Conservation (phyloP, 208 protist genomes). For the Trypanosoma conorhini region DNA sequence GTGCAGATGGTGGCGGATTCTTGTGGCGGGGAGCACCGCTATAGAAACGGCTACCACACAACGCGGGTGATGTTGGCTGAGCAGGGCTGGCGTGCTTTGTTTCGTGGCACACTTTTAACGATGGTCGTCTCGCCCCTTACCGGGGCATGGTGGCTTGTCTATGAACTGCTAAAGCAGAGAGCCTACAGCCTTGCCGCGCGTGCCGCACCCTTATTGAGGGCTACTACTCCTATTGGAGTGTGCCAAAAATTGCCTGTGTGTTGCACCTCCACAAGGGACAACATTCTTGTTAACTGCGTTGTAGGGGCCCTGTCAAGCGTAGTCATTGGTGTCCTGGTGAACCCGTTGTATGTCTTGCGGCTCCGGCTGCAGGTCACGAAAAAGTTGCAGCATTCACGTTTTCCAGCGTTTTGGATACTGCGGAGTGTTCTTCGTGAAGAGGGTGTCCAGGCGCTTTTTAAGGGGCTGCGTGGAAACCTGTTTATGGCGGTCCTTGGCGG, state of each 20-base stretch:
- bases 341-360: conserved; percentile 82
- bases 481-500: conserved; percentile 64
- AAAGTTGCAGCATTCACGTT: conserved; percentile 34
- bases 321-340: conserved; percentile 67
- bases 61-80: conserved; percentile 54
- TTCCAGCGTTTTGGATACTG: conserved; percentile 48
- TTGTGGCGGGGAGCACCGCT: conserved; percentile 60
- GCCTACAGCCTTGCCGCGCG: conserved; percentile 43
- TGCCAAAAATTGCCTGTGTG: conserved; percentile 36
- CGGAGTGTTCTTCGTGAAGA: conserved; percentile 53
- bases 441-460: conserved; percentile 62
- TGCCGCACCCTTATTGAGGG: conserved; percentile 14
- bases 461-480: conserved; percentile 70
- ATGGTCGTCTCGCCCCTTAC: conserved; percentile 66
- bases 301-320: conserved; percentile 66
- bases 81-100: conserved; percentile 57
- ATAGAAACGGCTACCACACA: conserved; percentile 67
- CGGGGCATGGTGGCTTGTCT: conserved; percentile 83
- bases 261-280: conserved; percentile 68
- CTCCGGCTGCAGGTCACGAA: conserved; percentile 66
- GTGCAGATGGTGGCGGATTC: conserved; percentile 84
- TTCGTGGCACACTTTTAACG: conserved; percentile 78
- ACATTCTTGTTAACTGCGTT: conserved; percentile 64
- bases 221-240: conserved; percentile 27
- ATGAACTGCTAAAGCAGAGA: conserved; percentile 69